Base-by-base conservation (phyloP, 106 monocot species). In the Dendrobium catenatum region DNA sequence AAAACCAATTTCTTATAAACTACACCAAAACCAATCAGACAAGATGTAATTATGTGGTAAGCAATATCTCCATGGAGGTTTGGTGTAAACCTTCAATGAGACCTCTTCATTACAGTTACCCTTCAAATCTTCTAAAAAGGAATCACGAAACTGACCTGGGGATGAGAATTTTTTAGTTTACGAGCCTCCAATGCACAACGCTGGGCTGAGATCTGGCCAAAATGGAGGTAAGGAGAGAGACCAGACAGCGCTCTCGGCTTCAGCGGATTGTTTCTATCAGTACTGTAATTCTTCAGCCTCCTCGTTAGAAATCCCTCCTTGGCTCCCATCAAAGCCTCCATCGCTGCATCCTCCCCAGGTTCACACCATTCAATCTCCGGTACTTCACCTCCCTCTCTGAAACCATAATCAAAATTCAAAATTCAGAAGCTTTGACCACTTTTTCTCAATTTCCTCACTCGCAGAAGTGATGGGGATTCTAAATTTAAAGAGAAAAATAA, bases 181-280 rank as follows among this genome's bases (percentile, higher is more conserved):
- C 76, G 80, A 6, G 98, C 98, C 82, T 90, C 89, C 54, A 99
- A 81, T 40, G 95, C 98, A 75, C 94, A 93, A 29, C 95, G 83
- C 75, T 99, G 98, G 6, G 93, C 87, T 0, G 98, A 93, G 24
- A 99, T 95, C 8, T 95, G 95, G 48, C 98, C 98, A 80, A 93
- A 99, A 77, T 99, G 98, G 33, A 99, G 84, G 78, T 99, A 99
- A 73, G 98, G 98, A 5, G 98, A 99, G 27, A 99, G 84, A 27
- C 91, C 81, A 1, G 98, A 99, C 66, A 93, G 64, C 6, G 75
- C 89, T 29, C 44, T 90, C 4, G 94, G 87, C 85, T 91, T 95
- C 64, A 77, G 46, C 2, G 98, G 98, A 80, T 93, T 87, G 73
- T 99, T 99, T 56, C 98, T 77, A 55, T 93, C 98, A 77, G 33